Evolutionary conservation across 2,329 filamentous ascomycete genomes (phyloP), one percentile per base, ranked within the genome.

Genomic region (Passalora sequoiae): DNA sequence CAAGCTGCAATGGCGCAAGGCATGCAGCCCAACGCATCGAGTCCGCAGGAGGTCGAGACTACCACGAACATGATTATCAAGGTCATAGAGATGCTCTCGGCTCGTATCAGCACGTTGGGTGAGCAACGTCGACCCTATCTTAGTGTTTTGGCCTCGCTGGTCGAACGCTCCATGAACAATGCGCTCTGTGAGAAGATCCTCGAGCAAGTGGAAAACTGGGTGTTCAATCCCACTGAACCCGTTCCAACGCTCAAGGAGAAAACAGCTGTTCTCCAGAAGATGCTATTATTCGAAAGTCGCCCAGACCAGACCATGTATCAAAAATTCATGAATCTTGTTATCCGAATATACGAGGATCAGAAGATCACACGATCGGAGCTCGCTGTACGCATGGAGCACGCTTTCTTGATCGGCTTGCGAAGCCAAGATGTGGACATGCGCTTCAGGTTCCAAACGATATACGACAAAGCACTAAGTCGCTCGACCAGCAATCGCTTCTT

Each of bases 201-300:
- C 20, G 81, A 84, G 38, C 91, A 98, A 78, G 91, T 96, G 3
- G 91, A 97, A 63, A 78, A 76, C 22, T 99, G 94, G 94, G 86
- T 98, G 4, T 98, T 99, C 72, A 80, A 88, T 53, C 92, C 88
- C 0, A 89, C 88, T 46, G 92, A 95, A 51, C 92, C 89, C 2
- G 96, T 92, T 76, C 92, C 92, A 0, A 98, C 92, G 0, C 75
- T 98, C 1, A 99, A 99, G 66, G 94, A 98, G 68, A 98, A 98
- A 72, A 97, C 91, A 0, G 94, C 94, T 1, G 92, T 99, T 1
- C 71, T 99, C n/a, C 89, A 94, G 59, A 99, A 98, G 69, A 99
- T 99, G 92, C 72, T 97, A 12, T 83, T 89, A 0, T 98, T 98
- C 56, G 92, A 99, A 66, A 81, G 86, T 44, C 79, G 92, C 28